Conservation (phyloP, 75 land plant species). For the Pinus taeda region DNA sequence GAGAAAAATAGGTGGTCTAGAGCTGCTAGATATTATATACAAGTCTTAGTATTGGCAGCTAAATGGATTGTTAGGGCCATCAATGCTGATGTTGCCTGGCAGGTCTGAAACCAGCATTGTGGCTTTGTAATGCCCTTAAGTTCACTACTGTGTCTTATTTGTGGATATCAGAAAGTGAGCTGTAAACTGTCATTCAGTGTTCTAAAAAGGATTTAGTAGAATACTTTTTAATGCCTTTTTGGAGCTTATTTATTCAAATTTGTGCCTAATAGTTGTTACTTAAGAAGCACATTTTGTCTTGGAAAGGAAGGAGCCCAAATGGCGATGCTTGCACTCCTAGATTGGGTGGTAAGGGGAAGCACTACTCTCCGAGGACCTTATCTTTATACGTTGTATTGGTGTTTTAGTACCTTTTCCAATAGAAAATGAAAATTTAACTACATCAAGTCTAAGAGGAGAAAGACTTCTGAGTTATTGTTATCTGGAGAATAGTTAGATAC, state of each 20-base stretch:
- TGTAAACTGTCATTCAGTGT: not conserved
- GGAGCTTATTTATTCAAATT: not conserved
- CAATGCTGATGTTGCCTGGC: not conserved
- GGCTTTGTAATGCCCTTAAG: not conserved
- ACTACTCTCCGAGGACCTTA: not conserved
- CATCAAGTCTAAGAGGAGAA: too few relatives aligned
- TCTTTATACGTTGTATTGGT: not conserved
- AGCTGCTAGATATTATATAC: too few relatives aligned
- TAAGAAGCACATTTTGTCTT: not conserved
- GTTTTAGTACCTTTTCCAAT: not conserved
- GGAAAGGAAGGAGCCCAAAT: not conserved
- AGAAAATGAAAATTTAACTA: too few relatives aligned
- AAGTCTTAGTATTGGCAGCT: not conserved
- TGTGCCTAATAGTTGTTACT: not conserved
- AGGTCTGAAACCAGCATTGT: not conserved
- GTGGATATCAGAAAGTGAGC: not conserved
- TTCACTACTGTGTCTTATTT: not conserved
- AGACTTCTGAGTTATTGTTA: too few relatives aligned
- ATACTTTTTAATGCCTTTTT: not conserved
- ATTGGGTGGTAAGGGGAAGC: not conserved
- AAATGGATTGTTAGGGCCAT: not conserved
- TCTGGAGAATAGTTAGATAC: too few relatives aligned
- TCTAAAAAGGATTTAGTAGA: not conserved
- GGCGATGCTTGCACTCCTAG: not conserved
- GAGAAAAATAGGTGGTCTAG: not conserved